Conservation (phyloP, 2,329 filamentous ascomycete species). For the Chrysosporium queenslandicum region DNA sequence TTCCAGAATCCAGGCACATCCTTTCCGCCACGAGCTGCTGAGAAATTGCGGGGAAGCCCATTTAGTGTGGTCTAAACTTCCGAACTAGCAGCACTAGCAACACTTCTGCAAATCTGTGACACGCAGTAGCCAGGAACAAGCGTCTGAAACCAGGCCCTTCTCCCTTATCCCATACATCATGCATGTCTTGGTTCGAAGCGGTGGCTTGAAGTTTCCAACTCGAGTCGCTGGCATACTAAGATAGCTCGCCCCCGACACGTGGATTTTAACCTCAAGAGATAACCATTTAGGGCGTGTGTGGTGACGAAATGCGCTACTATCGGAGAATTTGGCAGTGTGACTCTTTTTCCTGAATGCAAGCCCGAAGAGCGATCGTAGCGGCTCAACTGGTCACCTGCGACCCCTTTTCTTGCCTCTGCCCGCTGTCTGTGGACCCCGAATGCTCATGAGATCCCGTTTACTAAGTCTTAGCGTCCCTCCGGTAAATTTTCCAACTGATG, state of each 20-base stretch:
- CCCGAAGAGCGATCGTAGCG: no score
- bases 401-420: conserved; percentile 9
- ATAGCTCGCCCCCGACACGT: neutral
- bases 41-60: neutral
- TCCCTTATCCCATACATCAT: neutral
- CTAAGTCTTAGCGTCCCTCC: conserved; percentile 72
- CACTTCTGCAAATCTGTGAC: conserved; percentile 1
- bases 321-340: neutral
- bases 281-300: neutral
- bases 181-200: conserved; percentile 12
- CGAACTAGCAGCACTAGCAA: neutral
- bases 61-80: neutral
- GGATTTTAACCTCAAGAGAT: neutral
- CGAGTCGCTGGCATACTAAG: neutral
- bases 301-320: neutral
- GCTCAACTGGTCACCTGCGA: conserved; percentile 8
- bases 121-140: neutral
- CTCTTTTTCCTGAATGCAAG: neutral
- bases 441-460: conserved; percentile 62
- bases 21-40: neutral
- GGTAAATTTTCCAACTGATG: conserved; percentile 68
- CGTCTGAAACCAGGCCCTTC: neutral
- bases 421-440: conserved; percentile 46
- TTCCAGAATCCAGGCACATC: conserved; percentile 1
- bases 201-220: conserved; percentile 1